Base-by-base conservation (phyloP, 2,329 filamentous ascomycete genomes). In the Ophiocordyceps camponoti-saundersi region DNA sequence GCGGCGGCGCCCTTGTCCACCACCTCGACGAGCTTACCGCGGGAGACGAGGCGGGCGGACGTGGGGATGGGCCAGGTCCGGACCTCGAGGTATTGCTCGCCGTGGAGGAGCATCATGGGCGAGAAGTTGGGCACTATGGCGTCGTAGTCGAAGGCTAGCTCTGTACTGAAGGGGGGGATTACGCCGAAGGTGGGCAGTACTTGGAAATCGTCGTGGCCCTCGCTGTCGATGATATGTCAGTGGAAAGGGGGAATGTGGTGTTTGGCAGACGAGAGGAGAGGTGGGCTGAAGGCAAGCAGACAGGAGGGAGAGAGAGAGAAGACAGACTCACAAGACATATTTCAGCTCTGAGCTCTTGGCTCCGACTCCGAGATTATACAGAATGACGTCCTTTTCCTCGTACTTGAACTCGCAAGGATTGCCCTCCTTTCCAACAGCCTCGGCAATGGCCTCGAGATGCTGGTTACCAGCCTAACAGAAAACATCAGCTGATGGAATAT, bases 21-120 rank as follows among this genome's bases (percentile, higher is more conserved):
- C 11, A 96, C 90, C 64, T 98, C 92, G 51, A 98, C 77, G 48
- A 98, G 80, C 62, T 80, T 81, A 49, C 80, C 83, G 59, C 80
- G 78, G 48, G 83, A 86, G 56, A 85, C 65, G 45, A 94, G 80
- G 48, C 79, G 81, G 45, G 77, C 88, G 47, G 80, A 75, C 30
- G 89, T 95, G 34, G 90, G 90, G 57, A 96, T 84, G 40, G 92
- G 92, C 70, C 80, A 93, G 65, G 90, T 87, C 61, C 82, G 80
- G 59, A 98, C 77, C 68, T 98, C 92, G 53, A 98, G 85, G 69
- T 89, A 98, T 66, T 98, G 92, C 73, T 98, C 92, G 61, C 92
- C 92, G 69, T 98, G 92, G 22, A 98, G 82, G 45, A 98, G 79
- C 88, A 95, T 95, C 87, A 95, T 95, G 51, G 89, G 90, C 36